Percentiles rank a stretch among this genome's conserved stretches.
phyloP scores from a whole-genome alignment of 2,329 filamentous ascomycete species.

The Ascocoryne sarcoides region DNA sequence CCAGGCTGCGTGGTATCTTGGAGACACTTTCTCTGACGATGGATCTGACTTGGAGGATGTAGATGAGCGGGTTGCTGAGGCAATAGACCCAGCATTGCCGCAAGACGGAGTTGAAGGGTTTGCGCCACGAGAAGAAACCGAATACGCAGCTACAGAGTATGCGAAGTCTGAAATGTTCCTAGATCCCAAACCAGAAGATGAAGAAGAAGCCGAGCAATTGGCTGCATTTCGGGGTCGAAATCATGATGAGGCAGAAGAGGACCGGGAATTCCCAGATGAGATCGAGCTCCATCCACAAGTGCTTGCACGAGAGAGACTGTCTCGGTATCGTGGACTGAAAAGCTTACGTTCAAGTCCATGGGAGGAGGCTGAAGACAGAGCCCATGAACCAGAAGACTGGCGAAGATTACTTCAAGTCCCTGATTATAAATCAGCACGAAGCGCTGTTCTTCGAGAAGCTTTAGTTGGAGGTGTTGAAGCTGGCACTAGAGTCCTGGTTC shows the following conservation, averaged over 20 bases:
- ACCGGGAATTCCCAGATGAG: constrained; percentile 93
- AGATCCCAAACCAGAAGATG: constrained; percentile 67
- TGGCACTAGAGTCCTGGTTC: constrained; percentile 74
- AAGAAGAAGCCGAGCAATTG: constrained; percentile 68
- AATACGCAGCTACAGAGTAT: constrained; percentile 78
- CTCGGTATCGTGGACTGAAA: constrained; percentile 85
- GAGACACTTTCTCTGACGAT: constrained; percentile 63
- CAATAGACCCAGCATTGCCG: constrained; percentile 50
- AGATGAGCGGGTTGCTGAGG: constrained; percentile 52
- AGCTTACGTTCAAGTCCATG: constrained; percentile 79
- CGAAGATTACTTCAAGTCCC: constrained; percentile 72
- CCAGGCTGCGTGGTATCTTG: constrained; percentile 89
- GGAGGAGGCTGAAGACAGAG: constrained; percentile 80
- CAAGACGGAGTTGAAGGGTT: constrained; percentile 76
- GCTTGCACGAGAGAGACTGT: constrained; percentile 73
- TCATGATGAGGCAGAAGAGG: constrained; percentile 74
- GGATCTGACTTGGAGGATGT: constrained; percentile 74
- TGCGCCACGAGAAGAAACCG: constrained; percentile 59
- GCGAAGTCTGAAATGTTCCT: constrained; percentile 89
- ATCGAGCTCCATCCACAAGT: constrained; percentile 89
- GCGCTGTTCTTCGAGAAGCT: constrained; percentile 68
- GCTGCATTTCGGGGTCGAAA: constrained; percentile 73
- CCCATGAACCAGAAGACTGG: constrained; percentile 87
- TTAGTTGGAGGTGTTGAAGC: constrained; percentile 79
- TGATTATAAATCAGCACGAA: constrained; percentile 83